Evolutionary conservation across 306 rosid species (phyloP), one percentile per base, ranked within the genome.

Genomic region (Cicer judaicum): DNA sequence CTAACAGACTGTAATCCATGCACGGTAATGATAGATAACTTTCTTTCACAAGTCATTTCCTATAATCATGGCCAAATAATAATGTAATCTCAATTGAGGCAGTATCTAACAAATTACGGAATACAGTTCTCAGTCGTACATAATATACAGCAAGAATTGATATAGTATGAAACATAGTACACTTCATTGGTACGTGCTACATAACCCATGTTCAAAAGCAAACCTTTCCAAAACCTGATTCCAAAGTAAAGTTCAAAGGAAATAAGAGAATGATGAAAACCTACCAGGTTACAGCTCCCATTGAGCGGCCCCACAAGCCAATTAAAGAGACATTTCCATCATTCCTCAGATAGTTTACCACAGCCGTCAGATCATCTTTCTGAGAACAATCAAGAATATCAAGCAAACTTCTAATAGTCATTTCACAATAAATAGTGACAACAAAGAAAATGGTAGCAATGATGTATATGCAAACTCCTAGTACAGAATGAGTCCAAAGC

Each of bases 251-350:
- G 68, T 61, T 67, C 21, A 80, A 68, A 57, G 56, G 43, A 57
- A 79, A 79, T 40, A 64, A 76, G 70, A 47, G 44, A 48, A 84
- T 4, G 76, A 70, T 53, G 59, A 80, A 83, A 82, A 87, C 88
- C 93, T 81, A 92, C 99, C 99, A 84, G 48, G 99, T 92, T 62
- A 95, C 99, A 74, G 99, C 97, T 53, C 99, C 99, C 99, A 95
- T 95, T 38, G 99, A 95, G 67, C 99, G 99, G 78, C 99, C 99
- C 99, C 99, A 95, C 85, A 95, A 85, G 71, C 99, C 98, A 84
- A 95, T 95, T 87, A 95, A 81, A 89, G 99, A 92, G 81, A 95
- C 96, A 83, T 86, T 90, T 85, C 98, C 98, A 90, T 92, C 99
- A 16, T 87, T 88, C 80, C 99, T 90, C 82, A 95, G 80, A 85